Percentiles rank a stretch among this genome's conserved stretches.
Evolutionary conservation across 148 eudicot genomes (phyloP).

Genomic region (Vaccinium darrowii): DNA sequence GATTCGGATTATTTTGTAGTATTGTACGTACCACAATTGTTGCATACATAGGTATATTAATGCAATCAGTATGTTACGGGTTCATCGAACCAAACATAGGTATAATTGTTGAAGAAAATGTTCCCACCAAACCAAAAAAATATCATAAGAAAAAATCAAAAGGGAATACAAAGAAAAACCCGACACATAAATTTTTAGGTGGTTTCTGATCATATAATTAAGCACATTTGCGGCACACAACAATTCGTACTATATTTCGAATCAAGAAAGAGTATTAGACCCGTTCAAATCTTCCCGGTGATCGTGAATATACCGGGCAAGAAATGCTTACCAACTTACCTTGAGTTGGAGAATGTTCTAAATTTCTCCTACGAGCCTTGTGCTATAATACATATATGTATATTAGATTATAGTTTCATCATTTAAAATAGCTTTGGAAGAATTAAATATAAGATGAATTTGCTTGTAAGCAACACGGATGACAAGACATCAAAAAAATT

Average conservation of each 20-base stretch:
- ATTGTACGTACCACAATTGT: background rate
- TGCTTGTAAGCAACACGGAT: background rate
- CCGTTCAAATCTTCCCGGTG: background rate
- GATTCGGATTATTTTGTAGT: background rate
- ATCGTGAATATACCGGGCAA: too few species aligned
- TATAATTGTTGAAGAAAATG: background rate
- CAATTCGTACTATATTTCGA: too few species aligned
- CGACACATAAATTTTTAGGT: background rate
- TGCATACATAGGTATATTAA: background rate
- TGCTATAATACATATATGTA: too few species aligned
- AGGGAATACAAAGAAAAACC: too few species aligned
- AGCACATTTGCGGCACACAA: too few species aligned
- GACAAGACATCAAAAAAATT: background rate
- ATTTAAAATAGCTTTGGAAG: background rate
- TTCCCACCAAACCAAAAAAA: background rate
- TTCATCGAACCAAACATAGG: too few species aligned
- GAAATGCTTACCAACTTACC: too few species aligned
- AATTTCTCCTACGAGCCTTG: too few species aligned
- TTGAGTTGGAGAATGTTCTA: too few species aligned
- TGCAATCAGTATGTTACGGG: too few species aligned
- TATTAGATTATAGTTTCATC: background rate
- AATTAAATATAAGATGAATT: background rate
- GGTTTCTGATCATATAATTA: too few species aligned
- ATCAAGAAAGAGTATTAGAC: background rate
- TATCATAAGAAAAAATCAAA: background rate